Percentiles rank a stretch among this genome's conserved stretches.
phyloP scores from a whole-genome alignment of 1,139 yeast genomes.

The Protomyces inundatus region DNA sequence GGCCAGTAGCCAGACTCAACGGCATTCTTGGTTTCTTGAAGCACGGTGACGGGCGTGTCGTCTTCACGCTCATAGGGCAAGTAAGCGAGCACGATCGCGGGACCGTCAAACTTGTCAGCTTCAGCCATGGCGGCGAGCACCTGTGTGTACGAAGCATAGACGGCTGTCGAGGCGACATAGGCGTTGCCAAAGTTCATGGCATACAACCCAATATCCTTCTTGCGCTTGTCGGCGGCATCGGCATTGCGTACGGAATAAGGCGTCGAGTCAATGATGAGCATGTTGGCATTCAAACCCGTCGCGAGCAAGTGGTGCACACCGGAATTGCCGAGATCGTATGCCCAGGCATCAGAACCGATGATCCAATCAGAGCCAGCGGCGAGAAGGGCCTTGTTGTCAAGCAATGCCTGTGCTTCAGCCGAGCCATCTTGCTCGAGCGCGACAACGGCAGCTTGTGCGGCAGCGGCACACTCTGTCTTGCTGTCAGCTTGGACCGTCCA shows the following conservation, averaged over 20 bases:
- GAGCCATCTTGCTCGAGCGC: slow-evolving; percentile 46
- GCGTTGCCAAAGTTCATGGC: slow-evolving; percentile 91
- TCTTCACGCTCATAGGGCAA: slow-evolving; percentile 66
- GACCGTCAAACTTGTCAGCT: slow-evolving; percentile 83
- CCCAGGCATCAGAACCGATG: slow-evolving; percentile 92
- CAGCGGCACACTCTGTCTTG: slow-evolving; percentile 20
- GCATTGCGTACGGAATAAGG: slow-evolving; percentile 52
- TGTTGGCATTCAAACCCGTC: slow-evolving; percentile 71
- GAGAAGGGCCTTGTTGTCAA: slow-evolving; percentile 48
- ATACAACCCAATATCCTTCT: slow-evolving; percentile 89
- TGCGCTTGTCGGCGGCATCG: slow-evolving; percentile 44
- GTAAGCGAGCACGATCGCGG: slow-evolving; percentile 85
- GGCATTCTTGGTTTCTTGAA: slow-evolving; percentile 82
- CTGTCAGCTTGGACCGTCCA: slow-evolving; percentile 50
- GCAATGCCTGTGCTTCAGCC: slow-evolving; percentile 46
- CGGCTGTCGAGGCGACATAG: slow-evolving; percentile 92
- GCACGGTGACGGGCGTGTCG: slow-evolving; percentile 65
- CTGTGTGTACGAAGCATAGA: slow-evolving; percentile 89
- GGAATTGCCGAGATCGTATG: slow-evolving; percentile 84
- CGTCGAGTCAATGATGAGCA: slow-evolving; percentile 86
- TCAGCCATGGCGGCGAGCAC: slow-evolving; percentile 82
- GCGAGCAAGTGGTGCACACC: slow-evolving; percentile 83
- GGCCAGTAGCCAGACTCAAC: slow-evolving; percentile 97
- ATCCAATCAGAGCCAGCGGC: slow-evolving; percentile 63
- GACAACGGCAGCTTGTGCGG: slow-evolving; percentile 38